Evolutionary conservation across 305 asterid genomes (phyloP).

Genomic region (Rubia occidens): DNA sequence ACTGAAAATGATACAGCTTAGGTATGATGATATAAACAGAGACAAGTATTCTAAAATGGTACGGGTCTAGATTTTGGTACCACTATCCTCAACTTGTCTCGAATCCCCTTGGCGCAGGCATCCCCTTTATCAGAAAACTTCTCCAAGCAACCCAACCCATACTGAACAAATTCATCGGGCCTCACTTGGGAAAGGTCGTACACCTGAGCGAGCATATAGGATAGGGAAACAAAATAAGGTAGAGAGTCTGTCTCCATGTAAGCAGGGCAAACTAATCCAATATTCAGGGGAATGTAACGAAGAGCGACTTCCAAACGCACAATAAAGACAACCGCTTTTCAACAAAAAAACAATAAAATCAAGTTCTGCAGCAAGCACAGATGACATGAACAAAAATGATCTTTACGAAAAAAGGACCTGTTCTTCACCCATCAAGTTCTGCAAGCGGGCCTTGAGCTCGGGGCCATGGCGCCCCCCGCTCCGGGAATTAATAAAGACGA

Average conservation of each 20-base stretch:
- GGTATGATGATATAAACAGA: background rate
- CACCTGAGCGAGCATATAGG: constrained; percentile 51
- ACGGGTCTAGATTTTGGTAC: constrained; percentile 26
- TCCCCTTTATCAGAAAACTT: constrained; percentile 69
- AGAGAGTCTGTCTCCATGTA: no score
- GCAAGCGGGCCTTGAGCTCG: constrained; percentile 59
- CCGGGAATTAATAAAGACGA: constrained; percentile 66
- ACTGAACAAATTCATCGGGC: constrained; percentile 86
- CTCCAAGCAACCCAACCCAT: constrained; percentile 87
- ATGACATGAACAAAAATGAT: background rate
- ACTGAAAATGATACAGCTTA: background rate
- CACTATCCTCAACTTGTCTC: constrained; percentile 78
- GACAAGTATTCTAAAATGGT: background rate
- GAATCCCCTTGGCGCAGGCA: constrained; percentile 65
- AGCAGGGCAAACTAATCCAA: background rate
- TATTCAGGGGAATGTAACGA: background rate
- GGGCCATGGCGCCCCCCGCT: constrained; percentile 95
- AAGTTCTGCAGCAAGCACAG: background rate
- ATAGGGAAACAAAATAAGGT: constrained; percentile 6
- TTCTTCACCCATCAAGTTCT: constrained; percentile 80
- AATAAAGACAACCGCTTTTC: background rate
- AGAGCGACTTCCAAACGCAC: background rate
- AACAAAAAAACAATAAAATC: background rate
- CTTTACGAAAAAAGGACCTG: constrained; percentile 31
- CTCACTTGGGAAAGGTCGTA: constrained; percentile 74